Base-by-base conservation (phyloP, 306 rosid species). In the Cucurbita argyrosperma region DNA sequence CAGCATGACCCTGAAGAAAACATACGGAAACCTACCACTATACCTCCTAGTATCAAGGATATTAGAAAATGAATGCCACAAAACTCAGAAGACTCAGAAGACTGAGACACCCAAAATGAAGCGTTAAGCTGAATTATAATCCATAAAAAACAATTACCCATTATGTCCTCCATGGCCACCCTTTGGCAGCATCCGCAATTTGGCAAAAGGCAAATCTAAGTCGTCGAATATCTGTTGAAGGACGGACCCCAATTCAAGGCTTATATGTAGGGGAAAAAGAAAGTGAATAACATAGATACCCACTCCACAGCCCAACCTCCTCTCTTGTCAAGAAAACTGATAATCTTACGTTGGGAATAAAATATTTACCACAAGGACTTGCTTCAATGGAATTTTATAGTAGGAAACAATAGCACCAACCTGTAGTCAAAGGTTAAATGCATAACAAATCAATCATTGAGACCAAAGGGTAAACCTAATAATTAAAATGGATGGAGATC, bases 141-240 rank as follows among this genome's bases (percentile, higher is more conserved):
- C 23, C 78, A 74, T 54, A 64, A 51, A 76, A 42, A 60, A 9
- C 58, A 78, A 52, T 82, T 86, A 91, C 97, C 99, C 97, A 64
- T 94, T 91, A 49, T 91, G 99, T 68, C 99, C 99, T 86, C 99
- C 97, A 67, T 91, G 99, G 50, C 98, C 97, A 38, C 98, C 98
- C 84, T 94, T 94, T 38, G 99, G 99, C 85, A 89, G 83, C 70
- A 94, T 75, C 85, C 89, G 87, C 79, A 89, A 52, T 84, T 91
- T 91, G 50, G 87, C 92, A 82, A 94, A 91, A 5, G 99, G 97
- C 79, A 91, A 86, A 85, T 94, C 97, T 77, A 94, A 65, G 88
- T 94, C 99, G 30, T 94, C 99, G 74, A 88, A 89, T 54, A 94
- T 82, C 99, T 94, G 89, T 51, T 55, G 37, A 4, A 52, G 76